phyloP scores from a whole-genome alignment of 1,284 basidiomycete species.

The Malassezia equina region DNA sequence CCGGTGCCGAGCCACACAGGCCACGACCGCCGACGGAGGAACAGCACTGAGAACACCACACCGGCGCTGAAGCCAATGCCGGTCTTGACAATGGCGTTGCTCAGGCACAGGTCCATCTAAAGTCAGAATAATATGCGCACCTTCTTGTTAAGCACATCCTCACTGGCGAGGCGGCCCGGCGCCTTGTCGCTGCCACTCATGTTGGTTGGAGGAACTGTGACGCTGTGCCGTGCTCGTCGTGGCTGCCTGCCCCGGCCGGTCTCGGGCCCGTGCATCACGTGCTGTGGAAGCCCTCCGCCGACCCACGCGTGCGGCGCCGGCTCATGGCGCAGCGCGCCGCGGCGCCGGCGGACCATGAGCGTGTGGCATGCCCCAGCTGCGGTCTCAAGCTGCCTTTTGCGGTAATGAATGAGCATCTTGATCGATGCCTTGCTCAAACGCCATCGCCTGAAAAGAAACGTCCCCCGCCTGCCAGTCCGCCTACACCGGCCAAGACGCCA shows the following conservation, averaged over 20 bases:
- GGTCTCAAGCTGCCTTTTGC: constrained; percentile 21
- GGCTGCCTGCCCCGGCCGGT: neutral
- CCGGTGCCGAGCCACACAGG: constrained; percentile 86
- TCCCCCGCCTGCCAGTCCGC: neutral
- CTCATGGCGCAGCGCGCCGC: neutral
- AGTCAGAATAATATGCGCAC: neutral
- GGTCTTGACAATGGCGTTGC: constrained; percentile 56
- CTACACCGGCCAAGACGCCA: neutral
- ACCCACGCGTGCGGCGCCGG: neutral
- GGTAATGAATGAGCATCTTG: constrained; percentile 38
- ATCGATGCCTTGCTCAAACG: constrained; percentile 23
- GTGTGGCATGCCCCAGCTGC: constrained; percentile 35
- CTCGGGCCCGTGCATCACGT: neutral
- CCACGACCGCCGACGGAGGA: constrained; percentile 92
- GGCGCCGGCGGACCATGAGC: constrained; percentile 16
- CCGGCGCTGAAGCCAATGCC: constrained; percentile 90
- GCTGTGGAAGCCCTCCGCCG: neutral
- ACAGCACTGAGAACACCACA: constrained; percentile 81
- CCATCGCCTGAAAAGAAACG: constrained; percentile 3
- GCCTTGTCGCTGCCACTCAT: constrained; percentile 13
- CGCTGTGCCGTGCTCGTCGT: neutral
- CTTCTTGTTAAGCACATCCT: constrained; percentile 18
- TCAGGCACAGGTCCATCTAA: constrained; percentile 48
- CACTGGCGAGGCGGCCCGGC: constrained; percentile 8
- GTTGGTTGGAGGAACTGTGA: neutral